Evolutionary conservation across 805 yeast species (phyloP), one percentile per base, ranked within the genome.

Genomic region (Ogataea polymorpha): DNA sequence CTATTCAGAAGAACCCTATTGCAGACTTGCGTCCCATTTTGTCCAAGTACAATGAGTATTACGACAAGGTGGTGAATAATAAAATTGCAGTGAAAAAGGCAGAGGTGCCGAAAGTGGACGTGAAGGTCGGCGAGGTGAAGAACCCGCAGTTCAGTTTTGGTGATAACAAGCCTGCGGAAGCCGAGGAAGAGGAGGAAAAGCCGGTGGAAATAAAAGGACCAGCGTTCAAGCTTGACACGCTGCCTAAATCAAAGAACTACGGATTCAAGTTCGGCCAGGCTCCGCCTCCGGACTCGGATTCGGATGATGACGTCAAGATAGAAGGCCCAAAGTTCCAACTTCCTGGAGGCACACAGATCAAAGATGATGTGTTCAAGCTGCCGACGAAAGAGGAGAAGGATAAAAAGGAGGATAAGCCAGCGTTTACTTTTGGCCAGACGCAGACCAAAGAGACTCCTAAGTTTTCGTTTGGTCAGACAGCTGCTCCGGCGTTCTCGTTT

Each of bases 311-410:
- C 26, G 62, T 80, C 18, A 82, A 80, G 56, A 74, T 83, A 21
- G 77, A 85, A 59, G 95, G 95, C 1, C 95, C 95, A 15, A 62
- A 70, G 11, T 86, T 86, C 58, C 72, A 70, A 7, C 48, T 76
- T 23, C 59, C 56, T 12, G 54, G 66, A 2, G 50, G 48, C 21
- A 68, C 72, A 21, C 72, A 75, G 37, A 48, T 50, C 7, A 48
- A 53, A 15, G 60, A 56, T 32, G 45, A 62, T 29, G 63, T 51
- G 9, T 66, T 66, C 45, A 61, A 55, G 33, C 51, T 63, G 11
- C 46, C 56, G 9, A 17, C 39, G 10, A 37, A 37, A 16, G 32
- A 36, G 14, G 29, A 31, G 28, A 29, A 23, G 21, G 21, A 20
- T 9, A 6, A 20, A 8, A 37, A 37, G 20, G 32, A 36, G 14